Conservation (phyloP, 2,329 filamentous ascomycete genomes). For the Cordyceps farinosa region DNA sequence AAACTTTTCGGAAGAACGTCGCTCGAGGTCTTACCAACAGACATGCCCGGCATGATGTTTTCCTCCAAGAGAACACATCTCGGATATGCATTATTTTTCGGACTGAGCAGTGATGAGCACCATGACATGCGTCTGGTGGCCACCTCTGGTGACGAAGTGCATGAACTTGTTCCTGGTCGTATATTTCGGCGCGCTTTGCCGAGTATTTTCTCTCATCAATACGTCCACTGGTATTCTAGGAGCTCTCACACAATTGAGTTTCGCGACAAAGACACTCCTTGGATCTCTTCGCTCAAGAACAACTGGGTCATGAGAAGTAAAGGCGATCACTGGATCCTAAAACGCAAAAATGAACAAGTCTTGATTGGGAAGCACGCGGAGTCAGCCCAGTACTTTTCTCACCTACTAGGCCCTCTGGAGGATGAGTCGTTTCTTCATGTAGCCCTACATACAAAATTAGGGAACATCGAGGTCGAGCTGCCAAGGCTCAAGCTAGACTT, state of each 20-base stretch:
- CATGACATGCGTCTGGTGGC: background rate
- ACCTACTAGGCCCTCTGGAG: background rate
- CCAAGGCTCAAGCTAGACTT: constrained; percentile 5
- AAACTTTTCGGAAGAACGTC: background rate
- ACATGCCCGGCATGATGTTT: background rate
- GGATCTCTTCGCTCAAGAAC: background rate
- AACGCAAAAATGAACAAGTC: background rate
- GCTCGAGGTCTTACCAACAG: background rate
- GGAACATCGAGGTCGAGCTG: background rate
- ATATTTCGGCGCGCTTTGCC: too few species aligned
- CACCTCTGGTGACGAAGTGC: background rate
- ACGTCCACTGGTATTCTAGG: constrained; percentile 12
- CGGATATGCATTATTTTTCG: background rate
- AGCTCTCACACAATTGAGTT: background rate
- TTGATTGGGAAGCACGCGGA: background rate
- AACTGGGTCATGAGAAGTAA: background rate
- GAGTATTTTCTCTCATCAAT: background rate
- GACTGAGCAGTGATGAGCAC: background rate
- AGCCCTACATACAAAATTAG: background rate
- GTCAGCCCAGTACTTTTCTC: background rate
- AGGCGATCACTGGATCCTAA: background rate
- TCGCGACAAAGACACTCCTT: background rate
- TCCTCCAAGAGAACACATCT: background rate
- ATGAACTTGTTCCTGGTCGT: too few species aligned
- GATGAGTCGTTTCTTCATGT: background rate